Base-by-base conservation (phyloP, 2,329 filamentous ascomycete genomes). In the Aspergillus uvarum region DNA sequence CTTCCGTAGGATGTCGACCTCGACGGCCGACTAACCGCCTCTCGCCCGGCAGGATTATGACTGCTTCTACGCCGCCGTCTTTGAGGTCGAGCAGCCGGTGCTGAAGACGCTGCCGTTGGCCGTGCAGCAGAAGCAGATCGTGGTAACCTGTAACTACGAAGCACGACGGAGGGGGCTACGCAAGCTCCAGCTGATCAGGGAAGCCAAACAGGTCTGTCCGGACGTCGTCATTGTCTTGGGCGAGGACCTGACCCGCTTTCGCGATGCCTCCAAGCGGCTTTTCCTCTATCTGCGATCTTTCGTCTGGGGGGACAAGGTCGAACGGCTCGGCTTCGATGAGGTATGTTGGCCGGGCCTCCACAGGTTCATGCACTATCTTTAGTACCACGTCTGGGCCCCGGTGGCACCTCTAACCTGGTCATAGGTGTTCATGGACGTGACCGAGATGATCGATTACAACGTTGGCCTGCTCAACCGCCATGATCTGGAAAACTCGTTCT, bases 71-170 rank as follows among this genome's bases (percentile, higher is more conserved):
- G 93, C 93, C 22, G 91, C 92, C 53, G 92, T 95, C 8, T 89
- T 95, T 67, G 92, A 97, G 77, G 88, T 89, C 65, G 89, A 90
- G 72, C 87, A 90, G 65, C 91, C 92, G 0, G 80, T 83, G 2
- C 80, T 97, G 59, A 91, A 87, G 71, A 81, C 83, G 1, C 78
- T 89, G 19, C 91, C 92, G 6, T 80, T 98, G 35, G 93, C 92
- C 38, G 87, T 96, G 60, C 90, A 93, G 75, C 93, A 97, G 77
- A 97, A 97, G 77, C 91, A 92, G 73, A 96, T 97, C 58, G 83
- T 95, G 47, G 91, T 93, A 22, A 96, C 92, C 4, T 96, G 91
- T 83, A 98, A 98, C 77, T 98, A 98, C 75, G 91, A 90, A 72
- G 94, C 94, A 22, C 87, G 94, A 38, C 80, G 86, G 54, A 83